Percentiles rank a stretch among this genome's conserved stretches.
Evolutionary conservation across 305 asterid species (phyloP).

Genomic region (Fraxinus ornus): DNA sequence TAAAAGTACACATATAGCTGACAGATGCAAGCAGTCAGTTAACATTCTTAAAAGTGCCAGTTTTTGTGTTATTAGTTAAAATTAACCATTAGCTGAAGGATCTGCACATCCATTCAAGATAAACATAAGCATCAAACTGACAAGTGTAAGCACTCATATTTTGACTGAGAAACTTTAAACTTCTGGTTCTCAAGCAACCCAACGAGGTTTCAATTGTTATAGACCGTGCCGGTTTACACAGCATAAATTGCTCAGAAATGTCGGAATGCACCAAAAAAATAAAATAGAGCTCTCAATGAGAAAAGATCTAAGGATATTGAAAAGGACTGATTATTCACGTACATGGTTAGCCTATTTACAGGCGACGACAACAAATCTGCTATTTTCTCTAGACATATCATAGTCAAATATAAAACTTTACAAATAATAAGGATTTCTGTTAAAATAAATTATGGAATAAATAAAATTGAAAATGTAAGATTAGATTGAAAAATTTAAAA

Average conservation of each 20-base stretch:
- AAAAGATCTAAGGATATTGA: neutral
- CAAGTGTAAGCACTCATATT: slow-evolving; percentile 8
- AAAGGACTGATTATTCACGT: neutral
- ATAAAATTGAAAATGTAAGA: neutral
- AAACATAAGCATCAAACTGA: slow-evolving; percentile 6
- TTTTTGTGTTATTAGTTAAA: neutral
- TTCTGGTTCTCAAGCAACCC: neutral
- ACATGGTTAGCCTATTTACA: neutral
- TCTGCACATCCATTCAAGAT: neutral
- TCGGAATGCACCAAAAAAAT: neutral
- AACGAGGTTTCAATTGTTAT: neutral
- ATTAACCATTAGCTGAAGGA: neutral
- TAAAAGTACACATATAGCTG: slow-evolving; percentile 7
- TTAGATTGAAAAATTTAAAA: neutral
- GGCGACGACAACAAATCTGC: neutral
- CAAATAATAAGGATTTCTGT: neutral
- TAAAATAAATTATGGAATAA: neutral
- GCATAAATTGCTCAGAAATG: neutral
- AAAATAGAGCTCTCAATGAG: neutral
- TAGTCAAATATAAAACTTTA: neutral
- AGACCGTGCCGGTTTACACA: neutral
- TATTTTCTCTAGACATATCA: neutral
- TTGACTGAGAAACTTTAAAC: neutral
- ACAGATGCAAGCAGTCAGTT: slow-evolving; percentile 1
- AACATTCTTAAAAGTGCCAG: slow-evolving; percentile 1